Percentiles rank a stretch among this genome's conserved stretches.
Conservation (phyloP, 2,329 filamentous ascomycete species). For the Leptographium flavum region DNA sequence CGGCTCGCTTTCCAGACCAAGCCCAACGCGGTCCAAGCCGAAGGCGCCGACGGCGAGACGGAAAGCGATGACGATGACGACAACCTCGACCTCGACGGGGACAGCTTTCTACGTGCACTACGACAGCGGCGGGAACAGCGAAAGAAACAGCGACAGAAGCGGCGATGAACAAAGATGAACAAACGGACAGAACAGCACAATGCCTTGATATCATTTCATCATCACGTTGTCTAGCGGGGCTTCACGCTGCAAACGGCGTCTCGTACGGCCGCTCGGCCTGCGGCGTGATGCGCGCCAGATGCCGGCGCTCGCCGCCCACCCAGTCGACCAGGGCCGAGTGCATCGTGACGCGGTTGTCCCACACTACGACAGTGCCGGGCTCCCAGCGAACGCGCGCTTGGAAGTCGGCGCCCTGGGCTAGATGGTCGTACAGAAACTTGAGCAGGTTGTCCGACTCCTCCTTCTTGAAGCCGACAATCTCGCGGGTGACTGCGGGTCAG, state of each 20-base stretch:
- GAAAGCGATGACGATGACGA: not conserved
- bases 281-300: constrained; percentile 69
- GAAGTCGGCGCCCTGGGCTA: constrained; percentile 57
- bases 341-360: constrained; percentile 71
- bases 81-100: constrained; percentile 1
- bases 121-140: constrained; percentile 5
- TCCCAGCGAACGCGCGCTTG: constrained; percentile 67
- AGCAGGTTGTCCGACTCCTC: constrained; percentile 70
- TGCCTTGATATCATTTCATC: constrained; percentile 4
- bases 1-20: no score
- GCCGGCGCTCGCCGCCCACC: constrained; percentile 63
- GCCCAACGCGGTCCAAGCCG: no score
- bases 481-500: constrained; percentile 48
- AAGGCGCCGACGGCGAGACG: not conserved
- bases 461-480: constrained; percentile 72
- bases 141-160: not conserved
- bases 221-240: not conserved
- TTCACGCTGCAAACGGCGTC: constrained; percentile 35
- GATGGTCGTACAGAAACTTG: constrained; percentile 65
- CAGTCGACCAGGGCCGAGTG: constrained; percentile 74
- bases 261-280: constrained; percentile 68
- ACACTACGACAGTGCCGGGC: constrained; percentile 67
- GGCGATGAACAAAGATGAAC: no score
- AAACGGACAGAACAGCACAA: not conserved
- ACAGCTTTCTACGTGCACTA: constrained; percentile 5